Evolutionary conservation across 2,329 filamentous ascomycete species (phyloP), one percentile per base, ranked within the genome.

Genomic region (Sclerotiophoma versabilis): DNA sequence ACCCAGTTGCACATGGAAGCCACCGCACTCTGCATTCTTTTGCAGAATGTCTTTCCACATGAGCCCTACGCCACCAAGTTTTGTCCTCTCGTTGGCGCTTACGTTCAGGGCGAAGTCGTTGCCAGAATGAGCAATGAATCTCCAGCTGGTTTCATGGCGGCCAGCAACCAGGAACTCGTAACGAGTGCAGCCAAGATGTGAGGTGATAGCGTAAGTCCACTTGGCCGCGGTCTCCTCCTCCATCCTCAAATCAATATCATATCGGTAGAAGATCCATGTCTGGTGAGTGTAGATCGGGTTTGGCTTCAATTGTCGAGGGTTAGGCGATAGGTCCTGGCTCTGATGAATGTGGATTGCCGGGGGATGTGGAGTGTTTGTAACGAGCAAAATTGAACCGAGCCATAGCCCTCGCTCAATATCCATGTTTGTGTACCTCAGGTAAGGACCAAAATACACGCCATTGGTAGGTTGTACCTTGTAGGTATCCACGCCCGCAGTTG

Each of bases 31-130:
- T 23, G 93, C 87, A 68, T 99, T 96, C 81, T 97, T 97, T 76
- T 97, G 92, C 71, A 99, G 83, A 23, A 99, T 93, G 67, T 99
- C 95, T 70, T 97, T 98, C 95, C 95, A 99, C 93, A 99, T 96
- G 71, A 95, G 91, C 0, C 93, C 91, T 1, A 96, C 84, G 1
- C 95, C 95, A 25, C 95, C 95, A 1, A 98, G 83, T 65, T 89
- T 91, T 26, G 88, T 86, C 36, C 93, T 85, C 65, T 99, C 95
- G 57, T 89, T 92, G 49, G 92, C 88, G 58, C 88, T 92, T 1
- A 96, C 95, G 60, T 90, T 89, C 23, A 96, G 83, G 0, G 92
- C 90, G 74, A 98, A 99, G 72, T 99, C 95, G 70, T 98, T 98
- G 3, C 93, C 93, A 12, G 93, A 97, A 67, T 96, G 95, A 10